Evolutionary conservation across 2,329 filamentous ascomycete species (phyloP).

Genomic region (Aplosporella prunicola): DNA sequence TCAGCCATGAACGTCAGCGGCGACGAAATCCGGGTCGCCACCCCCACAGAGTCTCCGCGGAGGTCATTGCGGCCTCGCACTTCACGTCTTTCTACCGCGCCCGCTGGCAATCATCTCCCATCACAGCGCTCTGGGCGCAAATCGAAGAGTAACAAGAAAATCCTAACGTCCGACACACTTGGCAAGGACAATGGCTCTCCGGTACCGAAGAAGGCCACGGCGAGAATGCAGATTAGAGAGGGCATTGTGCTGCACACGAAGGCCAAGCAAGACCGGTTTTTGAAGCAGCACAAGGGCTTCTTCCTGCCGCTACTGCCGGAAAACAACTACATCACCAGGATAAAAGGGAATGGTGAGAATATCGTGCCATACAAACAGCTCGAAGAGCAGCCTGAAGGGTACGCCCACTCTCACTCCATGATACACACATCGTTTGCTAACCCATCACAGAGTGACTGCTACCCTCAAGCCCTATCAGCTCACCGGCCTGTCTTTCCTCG

Average conservation of each 20-base stretch:
- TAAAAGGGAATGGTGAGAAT: conserved; percentile 18
- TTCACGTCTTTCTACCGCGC: too few relatives aligned
- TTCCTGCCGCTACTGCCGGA: conserved; percentile 40
- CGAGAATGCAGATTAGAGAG: conserved; percentile 31
- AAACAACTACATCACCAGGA: conserved; percentile 35
- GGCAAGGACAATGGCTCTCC: conserved; percentile 4
- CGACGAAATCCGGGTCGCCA: too few relatives aligned
- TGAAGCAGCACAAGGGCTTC: conserved; percentile 35
- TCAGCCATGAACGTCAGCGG: too few relatives aligned
- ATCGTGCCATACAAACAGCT: conserved; percentile 34
- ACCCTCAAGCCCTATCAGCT: conserved; percentile 89
- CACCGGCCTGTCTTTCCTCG: conserved; percentile 97
- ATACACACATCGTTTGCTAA: not conserved
- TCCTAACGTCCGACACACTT: conserved; percentile 24
- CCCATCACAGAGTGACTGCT: conserved; percentile 34
- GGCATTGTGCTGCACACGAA: conserved; percentile 35
- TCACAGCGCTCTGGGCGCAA: too few relatives aligned
- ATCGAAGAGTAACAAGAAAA: conserved; percentile 15
- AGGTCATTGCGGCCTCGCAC: too few relatives aligned
- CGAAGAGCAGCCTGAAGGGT: conserved; percentile 34
- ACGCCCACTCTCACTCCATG: conserved; percentile 11
- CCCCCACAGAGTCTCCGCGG: too few relatives aligned
- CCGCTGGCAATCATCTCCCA: too few relatives aligned
- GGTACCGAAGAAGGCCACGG: conserved; percentile 24
- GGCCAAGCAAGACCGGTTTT: conserved; percentile 36